Evolutionary conservation across 106 monocot species (phyloP), one percentile per base, ranked within the genome.

Genomic region (Dioscorea alata): DNA sequence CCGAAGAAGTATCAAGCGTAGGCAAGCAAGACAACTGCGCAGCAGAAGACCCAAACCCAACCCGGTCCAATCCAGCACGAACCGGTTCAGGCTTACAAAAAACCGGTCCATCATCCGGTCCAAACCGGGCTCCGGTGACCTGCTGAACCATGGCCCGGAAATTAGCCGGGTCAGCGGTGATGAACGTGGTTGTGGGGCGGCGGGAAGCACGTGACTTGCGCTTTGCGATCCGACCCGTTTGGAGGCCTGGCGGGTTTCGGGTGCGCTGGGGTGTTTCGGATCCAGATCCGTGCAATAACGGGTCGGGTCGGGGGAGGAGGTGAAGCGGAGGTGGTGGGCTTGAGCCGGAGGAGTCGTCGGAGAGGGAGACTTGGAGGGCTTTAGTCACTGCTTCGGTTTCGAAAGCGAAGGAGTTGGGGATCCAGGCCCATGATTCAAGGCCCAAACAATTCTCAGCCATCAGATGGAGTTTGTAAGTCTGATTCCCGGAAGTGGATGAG

Each of bases 71-170:
- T 15, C 75, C 80, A 15, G 35, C 63, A 50, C 42, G 42, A 10
- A 42, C 42, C 32, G 81, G 34, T 54, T 33, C 49, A 21, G 81
- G 75, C 50, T 51, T 49, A n/a, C n/a, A n/a, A 0, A 50, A 0
- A 9, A 71, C 35, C 60, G 58, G 33, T 20, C 61, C 67, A 12
- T 19, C 70, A 0, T 51, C 49, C 8, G 31, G 59, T 13, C 61
- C 73, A 13, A 72, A 54, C 31, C 64, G 52, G 17, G 74, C 72
- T 17, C 90, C 90, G 61, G 86, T 90, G 15, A 90, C 73, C 67
- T 84, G 75, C 78, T 90, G 90, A 9, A 90, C 90, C 90, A 84
- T 81, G 60, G 69, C 67, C 42, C 84, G 78, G 79, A 90, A 90
- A 71, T 81, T 81, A 22, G 81, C 66, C 12, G 78, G 78, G 60